Evolutionary conservation across 1,139 yeast genomes (phyloP), one percentile per base, ranked within the genome.

Genomic region (Candida labiduridarum): DNA sequence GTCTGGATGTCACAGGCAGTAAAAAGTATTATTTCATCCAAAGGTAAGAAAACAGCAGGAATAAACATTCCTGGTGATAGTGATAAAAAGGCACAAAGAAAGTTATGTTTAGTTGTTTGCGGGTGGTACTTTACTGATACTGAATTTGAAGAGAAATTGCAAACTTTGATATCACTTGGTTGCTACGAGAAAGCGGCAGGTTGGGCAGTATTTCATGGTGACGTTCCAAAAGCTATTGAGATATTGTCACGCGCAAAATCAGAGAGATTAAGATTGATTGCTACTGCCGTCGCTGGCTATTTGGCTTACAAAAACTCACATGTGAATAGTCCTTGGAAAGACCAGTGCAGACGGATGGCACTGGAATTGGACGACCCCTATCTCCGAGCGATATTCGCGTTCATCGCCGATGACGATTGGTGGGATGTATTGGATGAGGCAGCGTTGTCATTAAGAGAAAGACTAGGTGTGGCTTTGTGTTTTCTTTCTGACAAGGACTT

Each of bases 201-300:
- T 0, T 90, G 97, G 96, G 97, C 98, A 0, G 94, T 91, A 0
- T 94, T 94, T 66, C 95, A 90, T 64, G 97, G 96, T 1, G 89
- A 91, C 65, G 88, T 94, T 1, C 80, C 82, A 4, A 79, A 85
- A 50, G 97, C 97, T 0, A 88, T 92, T 9, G 83, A 82, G 33
- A 85, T 90, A 11, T 71, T 94, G 49, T 76, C 83, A 0, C 69
- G 76, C 5, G 80, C 90, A 2, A 79, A 80, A 46, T 81, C 79
- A 49, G 88, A 85, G 58, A 72, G 87, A 47, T 75, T 89, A 45
- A 69, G 88, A 46, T 76, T 94, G 45, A 91, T 94, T 79, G 90
- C 97, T 0, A 87, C 98, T 0, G 98, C 98, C 0, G 89, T 94
- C 35, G 95, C 97, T 0, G 97, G 97, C 0, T 92, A 90, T 63